Base-by-base conservation (phyloP, 768 basidiomycete species). In the Solioccasus polychromus region DNA sequence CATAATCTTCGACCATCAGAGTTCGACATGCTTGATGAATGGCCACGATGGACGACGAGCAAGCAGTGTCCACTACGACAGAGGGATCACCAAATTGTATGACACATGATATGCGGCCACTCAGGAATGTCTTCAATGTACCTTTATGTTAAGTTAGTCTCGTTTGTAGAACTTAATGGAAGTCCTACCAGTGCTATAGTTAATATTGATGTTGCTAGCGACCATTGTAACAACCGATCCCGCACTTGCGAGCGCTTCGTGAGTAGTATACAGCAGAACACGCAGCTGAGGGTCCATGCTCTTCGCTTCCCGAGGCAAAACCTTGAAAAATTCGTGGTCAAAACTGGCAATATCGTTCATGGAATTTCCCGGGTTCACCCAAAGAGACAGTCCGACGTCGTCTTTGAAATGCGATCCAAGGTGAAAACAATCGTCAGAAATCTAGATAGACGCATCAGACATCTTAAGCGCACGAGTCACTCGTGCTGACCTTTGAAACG, bases 231-330 rank as follows among this genome's bases (percentile, higher is more conserved):
- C 79, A 80, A 0, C 80, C 87, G 50, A 88, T 1, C 86, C 87
- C 4, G 85, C 75, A 48, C 80, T 72, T 58, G 88, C 85, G 4
- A 88, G 68, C 0, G 86, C 86, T 45, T 83, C 75, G 43, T 85
- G 77, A 5, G 81, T 82, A 3, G 77, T 72, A 30, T 83, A 83
- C 14, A 88, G 71, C 5, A 88, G 67, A 26, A 88, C 54, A 5
- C 86, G 75, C 51, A 86, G 85, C 52, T 88, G 85, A 7, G 87
- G 85, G 55, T 88, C 83, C 84, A 88, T 88, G 60, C 71, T 78
- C 48, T 68, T 77, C 12, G 87, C 85, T 62, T 88, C 86, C 5
- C 86, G 76, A 2, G 87, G 85, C 31, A 79, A 84, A 35, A 86
- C 76, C 34, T 76, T 79, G 71, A 88, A 89, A 58, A 86, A 85